phyloP scores from a whole-genome alignment of 768 basidiomycete genomes.

The Tylopilus sp. region DNA sequence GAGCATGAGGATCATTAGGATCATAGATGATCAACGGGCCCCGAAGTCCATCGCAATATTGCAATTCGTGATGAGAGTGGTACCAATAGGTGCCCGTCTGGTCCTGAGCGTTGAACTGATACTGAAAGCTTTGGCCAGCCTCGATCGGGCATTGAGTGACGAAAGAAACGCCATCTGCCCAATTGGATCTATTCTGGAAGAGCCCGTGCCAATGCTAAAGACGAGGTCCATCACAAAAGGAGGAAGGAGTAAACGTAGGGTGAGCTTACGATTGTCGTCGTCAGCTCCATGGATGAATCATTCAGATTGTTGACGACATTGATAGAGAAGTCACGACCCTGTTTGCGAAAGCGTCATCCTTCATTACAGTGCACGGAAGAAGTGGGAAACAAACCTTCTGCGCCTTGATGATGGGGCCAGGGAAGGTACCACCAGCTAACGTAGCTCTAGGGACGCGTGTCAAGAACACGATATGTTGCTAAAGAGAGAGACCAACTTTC shows the following conservation, averaged over 20 bases:
- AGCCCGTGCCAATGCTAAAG: slow-evolving; percentile 36
- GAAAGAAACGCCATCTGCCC: slow-evolving; percentile 39
- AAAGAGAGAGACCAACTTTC: slow-evolving; percentile 29
- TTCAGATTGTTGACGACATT: slow-evolving; percentile 35
- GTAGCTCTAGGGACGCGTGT: slow-evolving; percentile 31
- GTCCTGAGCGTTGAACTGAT: slow-evolving; percentile 36
- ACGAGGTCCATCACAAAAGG: background rate
- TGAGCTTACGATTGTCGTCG: slow-evolving; percentile 36
- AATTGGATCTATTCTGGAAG: slow-evolving; percentile 32
- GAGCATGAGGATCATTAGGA: slow-evolving; percentile 39
- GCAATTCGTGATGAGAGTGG: slow-evolving; percentile 39
- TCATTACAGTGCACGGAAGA: background rate
- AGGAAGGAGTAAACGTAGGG: background rate
- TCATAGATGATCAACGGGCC: slow-evolving; percentile 46
- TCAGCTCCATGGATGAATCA: slow-evolving; percentile 32
- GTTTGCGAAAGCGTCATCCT: slow-evolving; percentile 6
- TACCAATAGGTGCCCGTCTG: slow-evolving; percentile 51
- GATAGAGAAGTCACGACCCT: slow-evolving; percentile 35
- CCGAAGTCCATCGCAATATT: slow-evolving; percentile 42
- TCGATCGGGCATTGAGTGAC: slow-evolving; percentile 47
- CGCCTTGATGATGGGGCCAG: slow-evolving; percentile 45
- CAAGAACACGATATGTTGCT: background rate
- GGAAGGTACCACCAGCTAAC: slow-evolving; percentile 45
- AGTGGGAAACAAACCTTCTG: slow-evolving; percentile 33
- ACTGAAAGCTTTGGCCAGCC: slow-evolving; percentile 36